Percentiles rank a stretch among this genome's conserved stretches.
These are phyloP conservation scores for Myriosclerotinia duriaeana DNA, from an alignment of 2,329 filamentous ascomycete genomes.

Conservation along the genomic window DNA sequence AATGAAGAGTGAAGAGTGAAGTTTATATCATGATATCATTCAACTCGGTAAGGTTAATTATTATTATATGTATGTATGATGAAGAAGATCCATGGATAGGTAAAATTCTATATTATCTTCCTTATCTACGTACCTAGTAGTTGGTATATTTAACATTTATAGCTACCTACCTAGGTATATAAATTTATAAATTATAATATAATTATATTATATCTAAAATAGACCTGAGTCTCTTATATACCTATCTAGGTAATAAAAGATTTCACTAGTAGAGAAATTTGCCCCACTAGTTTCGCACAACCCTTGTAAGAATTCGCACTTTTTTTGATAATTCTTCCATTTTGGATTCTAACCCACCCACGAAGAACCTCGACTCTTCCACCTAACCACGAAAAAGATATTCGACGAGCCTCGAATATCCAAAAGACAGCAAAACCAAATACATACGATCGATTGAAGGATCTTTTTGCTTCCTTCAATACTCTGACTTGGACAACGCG, in stretches of 20 bases:
- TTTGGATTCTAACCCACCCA: slow-evolving; percentile 18
- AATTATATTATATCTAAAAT: too few species aligned
- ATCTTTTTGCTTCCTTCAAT: slow-evolving; percentile 32
- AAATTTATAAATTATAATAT: neutral
- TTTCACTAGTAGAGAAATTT: neutral
- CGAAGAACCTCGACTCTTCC: slow-evolving; percentile 19
- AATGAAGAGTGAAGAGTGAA: neutral
- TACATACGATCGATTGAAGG: slow-evolving; percentile 29
- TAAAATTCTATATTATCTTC: too few species aligned
- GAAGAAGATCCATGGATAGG: too few species aligned
- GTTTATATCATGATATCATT: slow-evolving; percentile 9
- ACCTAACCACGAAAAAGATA: slow-evolving; percentile 18
- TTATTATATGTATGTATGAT: too few species aligned
- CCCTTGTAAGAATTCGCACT: slow-evolving; percentile 23
- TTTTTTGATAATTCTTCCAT: slow-evolving; percentile 20
- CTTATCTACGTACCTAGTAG: too few species aligned
- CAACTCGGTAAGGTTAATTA: too few species aligned
- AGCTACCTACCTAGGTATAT: neutral
- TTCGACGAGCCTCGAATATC: slow-evolving; percentile 21
- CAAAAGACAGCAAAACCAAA: neutral
- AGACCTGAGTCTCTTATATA: too few species aligned
- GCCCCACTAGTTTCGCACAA: slow-evolving; percentile 22
- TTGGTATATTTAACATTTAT: neutral
- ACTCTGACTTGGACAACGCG: slow-evolving; percentile 35
- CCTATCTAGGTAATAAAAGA: neutral